These are phyloP conservation scores for Cystobasidium slooffiae DNA, from an alignment of 1,284 basidiomycete genomes.

Conservation along the genomic window DNA sequence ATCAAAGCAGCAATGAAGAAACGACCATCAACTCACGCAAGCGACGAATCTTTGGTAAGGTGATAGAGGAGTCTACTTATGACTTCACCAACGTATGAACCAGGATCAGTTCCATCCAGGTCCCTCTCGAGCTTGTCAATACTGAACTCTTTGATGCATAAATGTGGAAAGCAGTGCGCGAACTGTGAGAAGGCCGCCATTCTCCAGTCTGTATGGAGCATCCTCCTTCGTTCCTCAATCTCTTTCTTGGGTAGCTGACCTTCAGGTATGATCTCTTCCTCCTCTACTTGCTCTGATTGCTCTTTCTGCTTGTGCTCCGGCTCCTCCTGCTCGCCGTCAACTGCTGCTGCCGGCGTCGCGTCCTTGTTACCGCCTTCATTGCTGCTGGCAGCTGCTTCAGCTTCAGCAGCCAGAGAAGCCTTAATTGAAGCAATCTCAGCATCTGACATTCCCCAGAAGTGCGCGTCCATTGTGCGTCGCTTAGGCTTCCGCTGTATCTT, in stretches of 20 bases:
- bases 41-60: constrained; percentile 60
- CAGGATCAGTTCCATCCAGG: constrained; percentile 59
- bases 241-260: constrained; percentile 20
- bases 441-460: constrained; percentile 35
- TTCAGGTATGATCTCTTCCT: constrained; percentile 11
- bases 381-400: not conserved
- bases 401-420: constrained; percentile 25
- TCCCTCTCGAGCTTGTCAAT: constrained; percentile 59
- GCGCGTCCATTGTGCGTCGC: constrained; percentile 32
- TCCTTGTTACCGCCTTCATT: constrained; percentile 9
- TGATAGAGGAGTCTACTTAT: constrained; percentile 60
- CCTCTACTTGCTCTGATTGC: constrained; percentile 25
- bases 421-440: constrained; percentile 34
- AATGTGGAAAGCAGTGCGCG: constrained; percentile 28
- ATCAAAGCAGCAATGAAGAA: no score
- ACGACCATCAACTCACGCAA: constrained; percentile 57
- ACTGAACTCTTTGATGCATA: constrained; percentile 36
- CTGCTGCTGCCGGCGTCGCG: constrained; percentile 10
- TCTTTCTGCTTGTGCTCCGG: constrained; percentile 2
- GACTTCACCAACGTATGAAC: constrained; percentile 58
- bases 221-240: constrained; percentile 19
- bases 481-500: constrained; percentile 34
- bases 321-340: constrained; percentile 10
- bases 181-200: constrained; percentile 44
- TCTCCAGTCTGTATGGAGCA: constrained; percentile 40